phyloP scores from a whole-genome alignment of 257 asterid species.

The Solanum pinnatisectum region DNA sequence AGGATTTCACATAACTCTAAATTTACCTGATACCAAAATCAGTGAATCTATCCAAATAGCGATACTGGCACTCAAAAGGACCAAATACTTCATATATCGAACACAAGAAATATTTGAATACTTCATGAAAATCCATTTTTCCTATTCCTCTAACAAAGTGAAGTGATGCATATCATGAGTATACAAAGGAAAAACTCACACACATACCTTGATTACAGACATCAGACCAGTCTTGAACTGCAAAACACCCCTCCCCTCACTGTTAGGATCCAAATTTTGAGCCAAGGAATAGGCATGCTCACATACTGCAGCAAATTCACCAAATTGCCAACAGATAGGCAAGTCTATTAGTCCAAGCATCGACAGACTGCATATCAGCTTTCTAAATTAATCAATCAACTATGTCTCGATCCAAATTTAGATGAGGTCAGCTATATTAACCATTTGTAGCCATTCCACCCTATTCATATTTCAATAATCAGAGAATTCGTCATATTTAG shows the following conservation, averaged over 20 bases:
- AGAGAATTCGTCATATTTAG: neutral
- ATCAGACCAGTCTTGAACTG: slow-evolving; percentile 98
- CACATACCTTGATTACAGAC: slow-evolving; percentile 93
- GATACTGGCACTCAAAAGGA: neutral
- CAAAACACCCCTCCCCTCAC: slow-evolving; percentile 98
- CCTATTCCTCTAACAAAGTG: neutral
- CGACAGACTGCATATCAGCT: neutral
- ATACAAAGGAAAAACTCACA: neutral
- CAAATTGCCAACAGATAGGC: neutral
- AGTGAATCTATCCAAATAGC: neutral
- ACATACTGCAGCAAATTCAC: slow-evolving; percentile 55
- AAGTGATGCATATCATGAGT: neutral
- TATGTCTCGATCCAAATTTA: neutral
- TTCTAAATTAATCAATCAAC: neutral
- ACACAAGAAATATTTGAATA: neutral
- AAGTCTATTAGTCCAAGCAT: neutral
- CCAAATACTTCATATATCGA: neutral
- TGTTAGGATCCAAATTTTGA: slow-evolving; percentile 96
- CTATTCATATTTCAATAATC: neutral
- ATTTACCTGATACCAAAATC: neutral
- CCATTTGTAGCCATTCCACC: neutral
- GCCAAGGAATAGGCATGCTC: slow-evolving; percentile 97
- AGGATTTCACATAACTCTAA: neutral
- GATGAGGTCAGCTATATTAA: neutral
- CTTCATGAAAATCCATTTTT: neutral